These are phyloP conservation scores for Mycena indigotica DNA, from an alignment of 768 basidiomycete species.

Conservation along the genomic window DNA sequence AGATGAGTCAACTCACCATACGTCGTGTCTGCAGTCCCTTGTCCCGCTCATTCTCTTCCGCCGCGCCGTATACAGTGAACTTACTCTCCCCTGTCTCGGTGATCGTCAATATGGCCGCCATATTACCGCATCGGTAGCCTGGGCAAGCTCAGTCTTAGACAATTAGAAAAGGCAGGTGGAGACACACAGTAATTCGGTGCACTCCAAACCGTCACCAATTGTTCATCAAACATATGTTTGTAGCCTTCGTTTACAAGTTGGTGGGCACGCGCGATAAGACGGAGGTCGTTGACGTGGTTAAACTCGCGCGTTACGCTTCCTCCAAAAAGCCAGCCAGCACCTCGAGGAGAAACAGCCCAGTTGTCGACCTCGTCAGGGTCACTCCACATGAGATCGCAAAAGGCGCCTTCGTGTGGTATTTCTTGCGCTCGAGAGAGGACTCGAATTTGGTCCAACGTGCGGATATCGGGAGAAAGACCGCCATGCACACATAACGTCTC, in stretches of 20 bases:
- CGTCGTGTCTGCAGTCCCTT: constrained; percentile 74
- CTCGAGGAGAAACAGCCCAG: constrained; percentile 96
- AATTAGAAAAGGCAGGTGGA: not conserved
- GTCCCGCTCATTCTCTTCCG: constrained; percentile 87
- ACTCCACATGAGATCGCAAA: constrained; percentile 99
- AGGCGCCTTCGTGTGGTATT: constrained; percentile 98
- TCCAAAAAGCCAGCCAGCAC: constrained; percentile 96
- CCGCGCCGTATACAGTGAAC: constrained; percentile 87
- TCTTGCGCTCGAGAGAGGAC: constrained; percentile 94
- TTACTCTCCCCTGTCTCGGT: constrained; percentile 62
- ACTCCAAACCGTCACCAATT: constrained; percentile 91
- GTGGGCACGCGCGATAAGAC: constrained; percentile 91
- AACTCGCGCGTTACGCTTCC: constrained; percentile 88
- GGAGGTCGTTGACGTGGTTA: constrained; percentile 87
- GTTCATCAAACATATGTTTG: constrained; percentile 95
- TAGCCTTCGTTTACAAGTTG: constrained; percentile 95
- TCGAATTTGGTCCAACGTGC: constrained; percentile 92
- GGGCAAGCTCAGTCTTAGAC: not conserved
- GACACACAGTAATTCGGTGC: constrained; percentile 82
- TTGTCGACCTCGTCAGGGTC: constrained; percentile 94
- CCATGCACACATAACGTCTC: constrained; percentile 93
- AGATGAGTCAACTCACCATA: constrained; percentile 52
- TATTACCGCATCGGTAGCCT: constrained; percentile 75
- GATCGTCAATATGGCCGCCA: constrained; percentile 88
- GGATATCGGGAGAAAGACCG: constrained; percentile 93